These are phyloP conservation scores for Agrocybe praecox DNA, from an alignment of 768 basidiomycete species.

Conservation along the genomic window DNA sequence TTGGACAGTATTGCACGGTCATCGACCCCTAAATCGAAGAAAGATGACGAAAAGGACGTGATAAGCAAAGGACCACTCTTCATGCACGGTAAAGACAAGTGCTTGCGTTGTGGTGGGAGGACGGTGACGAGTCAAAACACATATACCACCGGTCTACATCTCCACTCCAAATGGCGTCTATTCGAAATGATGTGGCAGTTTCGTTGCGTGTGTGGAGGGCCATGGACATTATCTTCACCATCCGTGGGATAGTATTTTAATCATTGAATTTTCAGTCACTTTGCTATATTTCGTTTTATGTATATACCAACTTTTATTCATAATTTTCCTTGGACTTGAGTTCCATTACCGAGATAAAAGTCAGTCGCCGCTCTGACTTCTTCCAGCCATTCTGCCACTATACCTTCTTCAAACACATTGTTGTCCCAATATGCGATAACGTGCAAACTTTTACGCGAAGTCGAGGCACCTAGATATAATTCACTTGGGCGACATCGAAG, in stretches of 20 bases:
- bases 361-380: slow-evolving; percentile 39
- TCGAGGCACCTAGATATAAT: slow-evolving; percentile 48
- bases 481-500: slow-evolving; percentile 49
- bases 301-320: not conserved
- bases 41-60: slow-evolving; percentile 55
- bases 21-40: slow-evolving; percentile 32
- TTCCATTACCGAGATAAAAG: slow-evolving; percentile 30
- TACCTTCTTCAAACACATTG: slow-evolving; percentile 44
- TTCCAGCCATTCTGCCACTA: slow-evolving; percentile 48
- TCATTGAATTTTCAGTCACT: slow-evolving; percentile 1
- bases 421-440: slow-evolving; percentile 43
- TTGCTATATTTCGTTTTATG: not conserved
- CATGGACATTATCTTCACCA: slow-evolving; percentile 41
- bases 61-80: slow-evolving; percentile 61
- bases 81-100: slow-evolving; percentile 43
- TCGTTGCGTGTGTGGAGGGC: slow-evolving; percentile 73
- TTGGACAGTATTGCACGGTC: slow-evolving; percentile 59
- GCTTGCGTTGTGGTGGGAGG: slow-evolving; percentile 65
- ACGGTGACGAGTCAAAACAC: slow-evolving; percentile 40
- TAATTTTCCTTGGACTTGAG: slow-evolving; percentile 3
- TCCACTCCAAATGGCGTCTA: slow-evolving; percentile 47
- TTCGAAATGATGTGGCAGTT: slow-evolving; percentile 67
- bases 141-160: slow-evolving; percentile 24
- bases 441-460: slow-evolving; percentile 29
- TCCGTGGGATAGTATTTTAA: not conserved